These are phyloP conservation scores for Rhytidiadelphus loreus DNA, from an alignment of 225 moss, liverwort and hornwort genomes.

Conservation along the genomic window DNA sequence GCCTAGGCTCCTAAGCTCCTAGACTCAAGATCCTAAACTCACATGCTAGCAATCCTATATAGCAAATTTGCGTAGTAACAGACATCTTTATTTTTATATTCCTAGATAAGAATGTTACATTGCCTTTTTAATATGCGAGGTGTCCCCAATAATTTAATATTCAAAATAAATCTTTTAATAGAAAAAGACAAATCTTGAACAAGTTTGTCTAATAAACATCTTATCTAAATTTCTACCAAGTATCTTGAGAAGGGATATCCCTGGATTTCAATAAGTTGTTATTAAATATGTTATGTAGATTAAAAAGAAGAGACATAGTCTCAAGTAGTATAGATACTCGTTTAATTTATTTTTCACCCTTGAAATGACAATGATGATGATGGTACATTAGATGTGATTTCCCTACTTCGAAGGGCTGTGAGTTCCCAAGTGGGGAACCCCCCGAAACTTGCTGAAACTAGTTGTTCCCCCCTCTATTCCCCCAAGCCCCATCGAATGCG, in stretches of 20 bases:
- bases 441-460: too few relatives aligned
- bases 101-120: rapidly evolving
- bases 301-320: rapidly evolving
- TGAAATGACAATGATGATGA: not conserved
- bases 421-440: too few relatives aligned
- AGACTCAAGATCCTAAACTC: too few relatives aligned
- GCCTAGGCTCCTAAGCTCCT: too few relatives aligned
- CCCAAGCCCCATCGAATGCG: too few relatives aligned
- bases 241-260: not conserved
- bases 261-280: too few relatives aligned
- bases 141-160: not conserved
- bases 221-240: rapidly evolving
- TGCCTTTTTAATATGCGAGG: not conserved
- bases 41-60: too few relatives aligned
- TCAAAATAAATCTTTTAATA: not conserved
- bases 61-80: not conserved
- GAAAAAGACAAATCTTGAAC: not conserved
- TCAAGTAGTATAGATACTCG: not conserved
- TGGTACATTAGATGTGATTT: too few relatives aligned
- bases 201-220: not conserved
- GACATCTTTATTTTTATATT: not conserved
- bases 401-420: too few relatives aligned
- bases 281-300: not conserved
- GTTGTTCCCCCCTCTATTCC: too few relatives aligned
- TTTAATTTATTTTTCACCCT: not conserved